Percentiles rank a stretch among this genome's conserved stretches.
phyloP scores from a whole-genome alignment of 257 asterid species.

The Craterostigma plantagineum region DNA sequence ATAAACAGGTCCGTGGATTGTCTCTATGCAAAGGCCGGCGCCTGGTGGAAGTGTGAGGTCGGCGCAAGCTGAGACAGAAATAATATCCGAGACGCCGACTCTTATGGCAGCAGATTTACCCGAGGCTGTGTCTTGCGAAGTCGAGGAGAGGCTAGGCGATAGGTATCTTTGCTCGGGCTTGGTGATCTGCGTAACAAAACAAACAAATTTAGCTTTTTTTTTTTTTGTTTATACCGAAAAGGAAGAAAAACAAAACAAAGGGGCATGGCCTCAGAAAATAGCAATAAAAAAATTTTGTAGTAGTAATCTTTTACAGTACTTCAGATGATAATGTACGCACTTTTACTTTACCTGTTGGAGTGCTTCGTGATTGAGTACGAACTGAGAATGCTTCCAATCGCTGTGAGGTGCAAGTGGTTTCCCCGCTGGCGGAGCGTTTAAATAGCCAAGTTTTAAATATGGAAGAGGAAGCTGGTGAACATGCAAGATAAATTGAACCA shows the following conservation, averaged over 20 bases:
- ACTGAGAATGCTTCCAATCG: conserved; percentile 81
- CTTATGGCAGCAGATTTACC: conserved; percentile 30
- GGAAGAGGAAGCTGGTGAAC: conserved; percentile 88
- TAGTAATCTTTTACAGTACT: not conserved
- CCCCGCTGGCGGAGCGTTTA: conserved; percentile 89
- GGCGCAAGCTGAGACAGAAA: conserved; percentile 66
- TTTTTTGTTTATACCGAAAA: too few relatives aligned
- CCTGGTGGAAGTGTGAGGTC: conserved; percentile 97
- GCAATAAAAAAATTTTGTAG: conserved; percentile 1
- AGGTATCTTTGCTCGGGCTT: conserved; percentile 34
- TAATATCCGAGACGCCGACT: conserved; percentile 54
- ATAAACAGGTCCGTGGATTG: conserved; percentile 64
- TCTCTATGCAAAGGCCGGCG: conserved; percentile 78
- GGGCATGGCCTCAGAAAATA: conserved; percentile 1
- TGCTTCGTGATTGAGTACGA: conserved; percentile 77
- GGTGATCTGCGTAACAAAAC: conserved; percentile 25
- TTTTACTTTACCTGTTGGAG: conserved; percentile 81
- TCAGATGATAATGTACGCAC: not conserved
- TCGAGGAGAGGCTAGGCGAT: conserved; percentile 43
- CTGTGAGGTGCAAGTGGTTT: conserved; percentile 80
- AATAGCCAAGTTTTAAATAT: conserved; percentile 72
- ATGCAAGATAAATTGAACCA: not conserved
- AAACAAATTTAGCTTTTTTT: too few relatives aligned
- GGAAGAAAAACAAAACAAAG: not conserved
- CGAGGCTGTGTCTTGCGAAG: conserved; percentile 24